A percentile compares a stretch with the other conserved stretches of the same genome.
phyloP scores from a whole-genome alignment of 108 stramenopile species.

The Nitzschia palea region DNA sequence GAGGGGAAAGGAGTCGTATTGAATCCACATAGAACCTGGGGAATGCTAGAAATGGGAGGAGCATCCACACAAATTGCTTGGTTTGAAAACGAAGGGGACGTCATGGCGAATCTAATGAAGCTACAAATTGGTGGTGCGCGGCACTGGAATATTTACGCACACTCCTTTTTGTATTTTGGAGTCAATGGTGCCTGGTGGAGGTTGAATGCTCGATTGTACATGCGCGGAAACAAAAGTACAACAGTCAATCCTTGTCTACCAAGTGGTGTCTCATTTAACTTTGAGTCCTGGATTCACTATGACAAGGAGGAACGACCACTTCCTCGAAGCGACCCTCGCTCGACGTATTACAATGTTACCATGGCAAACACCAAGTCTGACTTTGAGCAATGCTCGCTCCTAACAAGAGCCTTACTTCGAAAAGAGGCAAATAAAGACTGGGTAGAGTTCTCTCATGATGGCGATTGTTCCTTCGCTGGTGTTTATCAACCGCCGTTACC shows the following conservation, averaged over 20 bases:
- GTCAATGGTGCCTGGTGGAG: constrained; percentile 58
- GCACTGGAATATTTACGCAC: constrained; percentile 92
- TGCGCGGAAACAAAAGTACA: constrained; percentile 24
- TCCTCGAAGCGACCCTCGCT: constrained; percentile 15
- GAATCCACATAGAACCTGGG: constrained; percentile 43
- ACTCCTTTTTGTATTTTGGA: constrained; percentile 90
- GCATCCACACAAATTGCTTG: constrained; percentile 86
- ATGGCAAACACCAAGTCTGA: constrained; percentile 49
- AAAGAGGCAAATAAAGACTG: constrained; percentile 50
- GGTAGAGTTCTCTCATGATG: constrained; percentile 76
- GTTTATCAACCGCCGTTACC: constrained; percentile 89
- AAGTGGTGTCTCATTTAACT: constrained; percentile 31
- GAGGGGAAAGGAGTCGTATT: constrained; percentile 47
- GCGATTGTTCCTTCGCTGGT: constrained; percentile 83
- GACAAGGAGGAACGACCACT: constrained; percentile 13
- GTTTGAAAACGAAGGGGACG: constrained; percentile 80
- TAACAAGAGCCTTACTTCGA: constrained; percentile 36
- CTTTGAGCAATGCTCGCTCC: constrained; percentile 42
- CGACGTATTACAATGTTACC: constrained; percentile 39
- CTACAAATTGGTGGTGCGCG: constrained; percentile 80
- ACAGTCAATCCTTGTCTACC: constrained; percentile 58
- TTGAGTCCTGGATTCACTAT: constrained; percentile 46
- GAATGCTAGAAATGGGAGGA: constrained; percentile 84
- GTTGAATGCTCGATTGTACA: constrained; percentile 47
- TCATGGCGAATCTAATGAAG: constrained; percentile 83